Percentiles rank a stretch among this genome's conserved stretches.
These are phyloP conservation scores for Coniferiporia weirii DNA, from an alignment of 1,284 basidiomycete species.

Conservation along the genomic window DNA sequence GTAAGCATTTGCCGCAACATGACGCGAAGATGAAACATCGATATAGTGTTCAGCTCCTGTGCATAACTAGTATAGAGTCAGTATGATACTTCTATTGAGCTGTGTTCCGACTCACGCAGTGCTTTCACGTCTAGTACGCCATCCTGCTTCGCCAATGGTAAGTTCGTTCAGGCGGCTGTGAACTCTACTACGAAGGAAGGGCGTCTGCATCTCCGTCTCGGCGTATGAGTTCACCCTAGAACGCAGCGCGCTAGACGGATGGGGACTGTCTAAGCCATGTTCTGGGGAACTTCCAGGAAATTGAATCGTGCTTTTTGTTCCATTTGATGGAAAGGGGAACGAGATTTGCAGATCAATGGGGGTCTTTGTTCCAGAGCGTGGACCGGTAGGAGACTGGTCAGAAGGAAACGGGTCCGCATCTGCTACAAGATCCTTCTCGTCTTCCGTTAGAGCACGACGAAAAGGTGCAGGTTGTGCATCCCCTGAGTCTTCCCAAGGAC, in stretches of 20 bases:
- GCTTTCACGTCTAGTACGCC: slow-evolving; percentile 76
- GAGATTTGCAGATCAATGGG: slow-evolving; percentile 51
- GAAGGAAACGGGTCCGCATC: slow-evolving; percentile 37
- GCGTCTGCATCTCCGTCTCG: slow-evolving; percentile 63
- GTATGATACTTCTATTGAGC: background rate
- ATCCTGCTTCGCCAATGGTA: slow-evolving; percentile 57
- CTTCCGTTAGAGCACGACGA: slow-evolving; percentile 71
- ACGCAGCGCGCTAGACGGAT: slow-evolving; percentile 40
- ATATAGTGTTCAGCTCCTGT: slow-evolving; percentile 77
- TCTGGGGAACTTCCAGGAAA: slow-evolving; percentile 76
- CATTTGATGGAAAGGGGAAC: slow-evolving; percentile 44
- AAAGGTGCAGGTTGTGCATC: slow-evolving; percentile 72
- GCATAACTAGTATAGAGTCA: slow-evolving; percentile 49
- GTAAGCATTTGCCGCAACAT: slow-evolving; percentile 90
- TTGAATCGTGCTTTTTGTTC: slow-evolving; percentile 64
- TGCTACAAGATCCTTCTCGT: slow-evolving; percentile 57
- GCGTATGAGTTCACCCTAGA: slow-evolving; percentile 63
- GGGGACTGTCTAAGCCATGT: slow-evolving; percentile 53
- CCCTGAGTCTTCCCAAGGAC: slow-evolving; percentile 42
- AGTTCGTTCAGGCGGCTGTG: slow-evolving; percentile 67
- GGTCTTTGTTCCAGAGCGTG: slow-evolving; percentile 38
- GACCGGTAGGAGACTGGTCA: slow-evolving; percentile 40
- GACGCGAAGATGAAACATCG: slow-evolving; percentile 80
- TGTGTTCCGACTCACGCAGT: slow-evolving; percentile 55
- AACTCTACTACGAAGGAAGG: slow-evolving; percentile 76